Conservation (phyloP, 2,329 filamentous ascomycete genomes). For the Sclerotinia sclerotiorum region DNA sequence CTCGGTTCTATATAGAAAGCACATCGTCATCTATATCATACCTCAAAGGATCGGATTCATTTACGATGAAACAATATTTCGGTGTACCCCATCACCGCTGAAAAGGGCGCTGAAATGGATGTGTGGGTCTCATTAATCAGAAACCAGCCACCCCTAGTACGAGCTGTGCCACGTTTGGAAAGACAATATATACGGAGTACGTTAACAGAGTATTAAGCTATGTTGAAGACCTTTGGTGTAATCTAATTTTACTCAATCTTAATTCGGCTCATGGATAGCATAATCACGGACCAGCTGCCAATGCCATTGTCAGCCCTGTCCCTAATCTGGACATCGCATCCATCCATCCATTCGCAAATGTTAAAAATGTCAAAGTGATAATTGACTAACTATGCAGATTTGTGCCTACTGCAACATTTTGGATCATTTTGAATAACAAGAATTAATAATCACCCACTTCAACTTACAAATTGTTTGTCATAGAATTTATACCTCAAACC, state of each 20-base stretch:
- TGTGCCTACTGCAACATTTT: not conserved
- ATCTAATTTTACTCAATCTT: no score
- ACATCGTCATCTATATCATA: no score
- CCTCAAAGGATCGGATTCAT: no score
- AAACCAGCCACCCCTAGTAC: slow-evolving; percentile 1
- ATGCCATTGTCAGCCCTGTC: not conserved
- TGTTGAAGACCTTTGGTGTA: not conserved
- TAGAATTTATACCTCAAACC: not conserved
- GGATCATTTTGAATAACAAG: not conserved
- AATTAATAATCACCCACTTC: not conserved
- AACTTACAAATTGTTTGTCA: not conserved
- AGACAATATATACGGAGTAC: not conserved
- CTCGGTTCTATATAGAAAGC: no score
- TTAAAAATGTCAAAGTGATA: no score
- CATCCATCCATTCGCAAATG: not conserved
- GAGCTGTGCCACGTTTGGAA: not conserved
- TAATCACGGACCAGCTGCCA: not conserved
- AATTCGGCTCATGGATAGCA: not conserved
- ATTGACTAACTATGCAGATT: no score
- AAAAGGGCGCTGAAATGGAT: not conserved
- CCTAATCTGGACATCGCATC: not conserved
- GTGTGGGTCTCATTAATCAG: not conserved
- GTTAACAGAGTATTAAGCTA: not conserved
- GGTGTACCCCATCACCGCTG: not conserved
- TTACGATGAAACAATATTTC: not conserved